Conservation (phyloP, 2,329 filamentous ascomycete genomes). For the Pseudogymnoascus sp. region DNA sequence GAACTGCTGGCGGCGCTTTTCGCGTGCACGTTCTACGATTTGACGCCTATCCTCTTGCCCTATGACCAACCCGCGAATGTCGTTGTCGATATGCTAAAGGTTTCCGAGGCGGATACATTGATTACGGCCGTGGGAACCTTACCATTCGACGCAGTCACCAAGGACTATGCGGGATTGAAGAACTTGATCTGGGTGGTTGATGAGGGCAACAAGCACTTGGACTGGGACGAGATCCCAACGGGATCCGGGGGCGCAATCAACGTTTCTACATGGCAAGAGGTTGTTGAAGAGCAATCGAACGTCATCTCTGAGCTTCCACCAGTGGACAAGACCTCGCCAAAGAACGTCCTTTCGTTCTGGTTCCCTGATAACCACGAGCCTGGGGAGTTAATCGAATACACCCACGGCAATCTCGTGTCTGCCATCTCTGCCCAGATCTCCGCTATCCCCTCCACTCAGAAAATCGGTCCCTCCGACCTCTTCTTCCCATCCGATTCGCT, state of each 20-base stretch:
- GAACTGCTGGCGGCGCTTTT: slow-evolving; percentile 80
- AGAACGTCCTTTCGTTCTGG: slow-evolving; percentile 62
- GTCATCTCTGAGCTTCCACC: slow-evolving; percentile 58
- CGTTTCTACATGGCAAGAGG: slow-evolving; percentile 88
- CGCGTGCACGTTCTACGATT: slow-evolving; percentile 74
- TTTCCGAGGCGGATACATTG: slow-evolving; percentile 70
- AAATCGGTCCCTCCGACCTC: slow-evolving; percentile 66
- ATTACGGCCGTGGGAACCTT: slow-evolving; percentile 82
- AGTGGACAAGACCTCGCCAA: slow-evolving; percentile 45
- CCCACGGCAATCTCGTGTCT: slow-evolving; percentile 78
- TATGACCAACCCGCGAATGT: slow-evolving; percentile 66
- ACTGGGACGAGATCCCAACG: slow-evolving; percentile 85
- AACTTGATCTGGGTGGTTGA: slow-evolving; percentile 91
- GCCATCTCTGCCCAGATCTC: slow-evolving; percentile 72
- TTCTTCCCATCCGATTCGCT: slow-evolving; percentile 81
- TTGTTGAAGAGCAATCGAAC: slow-evolving; percentile 61
- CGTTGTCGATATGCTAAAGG: slow-evolving; percentile 64
- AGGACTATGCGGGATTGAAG: slow-evolving; percentile 62
- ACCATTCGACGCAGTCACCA: slow-evolving; percentile 66
- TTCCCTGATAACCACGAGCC: slow-evolving; percentile 43
- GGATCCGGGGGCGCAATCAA: slow-evolving; percentile 67
- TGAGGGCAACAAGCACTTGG: slow-evolving; percentile 81
- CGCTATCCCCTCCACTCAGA: slow-evolving; percentile 66
- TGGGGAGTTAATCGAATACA: slow-evolving; percentile 74
- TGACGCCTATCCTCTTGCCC: slow-evolving; percentile 78